These are phyloP conservation scores for Echria macrotheca DNA, from an alignment of 495 filamentous ascomycete species.

Conservation along the genomic window DNA sequence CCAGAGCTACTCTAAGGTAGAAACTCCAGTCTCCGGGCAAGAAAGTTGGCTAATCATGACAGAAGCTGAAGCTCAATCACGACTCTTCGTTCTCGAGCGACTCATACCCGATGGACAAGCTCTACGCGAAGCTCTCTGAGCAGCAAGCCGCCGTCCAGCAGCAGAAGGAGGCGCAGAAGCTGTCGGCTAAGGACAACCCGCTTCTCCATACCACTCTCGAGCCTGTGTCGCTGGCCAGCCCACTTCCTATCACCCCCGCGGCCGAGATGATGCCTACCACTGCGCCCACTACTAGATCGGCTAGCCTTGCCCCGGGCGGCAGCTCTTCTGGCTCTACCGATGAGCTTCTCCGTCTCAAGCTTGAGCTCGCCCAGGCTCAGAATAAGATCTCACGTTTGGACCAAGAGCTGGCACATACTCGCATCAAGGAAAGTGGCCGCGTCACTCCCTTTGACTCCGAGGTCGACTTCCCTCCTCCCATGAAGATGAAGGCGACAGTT, in stretches of 20 bases:
- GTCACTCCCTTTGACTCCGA: conserved; percentile 23
- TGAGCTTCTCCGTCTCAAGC: conserved; percentile 48
- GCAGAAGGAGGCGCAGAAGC: conserved; percentile 46
- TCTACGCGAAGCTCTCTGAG: conserved; percentile 63
- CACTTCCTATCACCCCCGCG: conserved; percentile 53
- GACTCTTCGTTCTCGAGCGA: conserved; percentile 32
- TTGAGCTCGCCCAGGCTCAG: conserved; percentile 76
- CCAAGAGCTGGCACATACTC: conserved; percentile 74
- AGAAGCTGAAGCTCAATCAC: conserved; percentile 47
- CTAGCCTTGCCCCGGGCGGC: conserved; percentile 38
- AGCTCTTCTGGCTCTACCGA: conserved; percentile 24
- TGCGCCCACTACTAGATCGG: conserved; percentile 38
- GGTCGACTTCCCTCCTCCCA: conserved; percentile 21
- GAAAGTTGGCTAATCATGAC: conserved; percentile 34
- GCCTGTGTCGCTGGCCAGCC: conserved; percentile 43
- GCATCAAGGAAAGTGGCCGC: conserved; percentile 40
- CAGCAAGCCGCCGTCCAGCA: conserved; percentile 55
- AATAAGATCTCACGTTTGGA: conserved; percentile 76
- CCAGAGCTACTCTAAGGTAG: conserved; percentile 42
- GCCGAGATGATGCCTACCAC: conserved; percentile 48
- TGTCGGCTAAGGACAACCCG: conserved; percentile 35
- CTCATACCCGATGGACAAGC: conserved; percentile 49
- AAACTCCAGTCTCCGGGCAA: neutral
- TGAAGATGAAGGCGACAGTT: conserved; percentile 1
- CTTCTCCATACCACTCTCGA: conserved; percentile 33